Conservation (phyloP, 306 rosid species). For the Cicer arietinum region DNA sequence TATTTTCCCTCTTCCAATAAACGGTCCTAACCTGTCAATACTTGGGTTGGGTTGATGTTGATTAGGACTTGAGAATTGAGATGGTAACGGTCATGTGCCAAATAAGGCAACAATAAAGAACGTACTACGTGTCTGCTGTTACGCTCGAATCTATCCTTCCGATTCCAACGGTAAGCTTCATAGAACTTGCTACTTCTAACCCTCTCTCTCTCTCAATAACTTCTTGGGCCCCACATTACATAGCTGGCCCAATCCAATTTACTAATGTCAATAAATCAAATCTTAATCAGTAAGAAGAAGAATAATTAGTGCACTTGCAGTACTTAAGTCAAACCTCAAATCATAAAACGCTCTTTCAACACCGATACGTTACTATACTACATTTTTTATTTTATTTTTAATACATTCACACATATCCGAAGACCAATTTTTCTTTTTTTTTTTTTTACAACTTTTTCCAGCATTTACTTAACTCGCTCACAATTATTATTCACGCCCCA, state of each 20-base stretch:
- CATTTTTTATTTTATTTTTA: not conserved
- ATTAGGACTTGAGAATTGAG: not conserved
- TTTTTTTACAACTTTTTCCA: not conserved
- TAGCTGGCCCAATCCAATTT: not conserved
- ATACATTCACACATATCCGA: not conserved
- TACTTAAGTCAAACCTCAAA: not conserved
- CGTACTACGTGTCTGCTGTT: conserved; percentile 4
- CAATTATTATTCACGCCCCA: not conserved
- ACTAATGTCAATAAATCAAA: not conserved
- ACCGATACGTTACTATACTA: not conserved
- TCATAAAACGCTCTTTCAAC: conserved; percentile 42
- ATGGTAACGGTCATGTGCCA: conserved; percentile 50
- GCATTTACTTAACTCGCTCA: not conserved
- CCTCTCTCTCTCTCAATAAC: not conserved
- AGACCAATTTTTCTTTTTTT: not conserved
- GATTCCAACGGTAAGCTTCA: conserved; percentile 67
- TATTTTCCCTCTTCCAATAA: too few relatives aligned
- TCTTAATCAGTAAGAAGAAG: conserved; percentile 9
- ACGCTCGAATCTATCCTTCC: not conserved
- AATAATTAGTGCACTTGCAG: not conserved
- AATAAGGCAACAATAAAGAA: conserved; percentile 15
- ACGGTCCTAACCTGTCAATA: too few relatives aligned
- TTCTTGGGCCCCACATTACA: conserved; percentile 5
- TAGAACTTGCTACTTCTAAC: conserved; percentile 38
- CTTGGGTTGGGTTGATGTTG: not conserved